Percentiles rank a stretch among this genome's conserved stretches.
phyloP scores from a whole-genome alignment of 768 basidiomycete genomes.

The Hericium coralloides region DNA sequence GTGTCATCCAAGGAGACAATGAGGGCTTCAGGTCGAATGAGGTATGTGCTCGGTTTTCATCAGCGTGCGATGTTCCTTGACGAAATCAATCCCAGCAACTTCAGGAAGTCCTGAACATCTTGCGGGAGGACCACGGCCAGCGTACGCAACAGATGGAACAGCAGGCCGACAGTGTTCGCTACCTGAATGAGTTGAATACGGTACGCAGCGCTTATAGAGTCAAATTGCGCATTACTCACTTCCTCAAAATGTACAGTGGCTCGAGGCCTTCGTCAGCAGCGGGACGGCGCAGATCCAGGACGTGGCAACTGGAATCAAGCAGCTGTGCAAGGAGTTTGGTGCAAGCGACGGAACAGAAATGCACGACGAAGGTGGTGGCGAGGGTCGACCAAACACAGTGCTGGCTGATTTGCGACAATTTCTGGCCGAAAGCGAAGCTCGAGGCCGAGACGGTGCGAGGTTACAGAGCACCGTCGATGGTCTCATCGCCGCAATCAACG shows the following conservation, averaged over 20 bases:
- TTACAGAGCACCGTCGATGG: constrained; percentile 28
- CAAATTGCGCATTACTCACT: background rate
- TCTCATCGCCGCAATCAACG: constrained; percentile 30
- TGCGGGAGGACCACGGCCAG: constrained; percentile 40
- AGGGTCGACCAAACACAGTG: constrained; percentile 19
- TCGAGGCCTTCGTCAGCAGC: constrained; percentile 73
- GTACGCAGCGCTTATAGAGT: constrained; percentile 27
- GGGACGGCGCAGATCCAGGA: constrained; percentile 65
- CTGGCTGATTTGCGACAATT: constrained; percentile 28
- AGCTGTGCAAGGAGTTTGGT: constrained; percentile 48
- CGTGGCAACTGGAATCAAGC: constrained; percentile 50
- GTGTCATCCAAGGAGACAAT: too few relatives aligned
- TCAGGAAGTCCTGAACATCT: constrained; percentile 35
- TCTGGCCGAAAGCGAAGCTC: constrained; percentile 24
- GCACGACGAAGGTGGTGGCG: constrained; percentile 14
- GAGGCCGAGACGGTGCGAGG: constrained; percentile 21
- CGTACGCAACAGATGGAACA: constrained; percentile 46
- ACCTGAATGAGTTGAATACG: constrained; percentile 68
- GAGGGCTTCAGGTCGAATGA: background rate
- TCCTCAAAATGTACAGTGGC: constrained; percentile 43
- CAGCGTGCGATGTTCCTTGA: background rate
- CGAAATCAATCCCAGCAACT: constrained; percentile 20
- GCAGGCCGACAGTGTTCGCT: constrained; percentile 67
- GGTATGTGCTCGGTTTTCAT: background rate
- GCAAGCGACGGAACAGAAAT: constrained; percentile 14